phyloP scores from a whole-genome alignment of 495 filamentous ascomycete species.

The Pseudotulostoma volvatum region DNA sequence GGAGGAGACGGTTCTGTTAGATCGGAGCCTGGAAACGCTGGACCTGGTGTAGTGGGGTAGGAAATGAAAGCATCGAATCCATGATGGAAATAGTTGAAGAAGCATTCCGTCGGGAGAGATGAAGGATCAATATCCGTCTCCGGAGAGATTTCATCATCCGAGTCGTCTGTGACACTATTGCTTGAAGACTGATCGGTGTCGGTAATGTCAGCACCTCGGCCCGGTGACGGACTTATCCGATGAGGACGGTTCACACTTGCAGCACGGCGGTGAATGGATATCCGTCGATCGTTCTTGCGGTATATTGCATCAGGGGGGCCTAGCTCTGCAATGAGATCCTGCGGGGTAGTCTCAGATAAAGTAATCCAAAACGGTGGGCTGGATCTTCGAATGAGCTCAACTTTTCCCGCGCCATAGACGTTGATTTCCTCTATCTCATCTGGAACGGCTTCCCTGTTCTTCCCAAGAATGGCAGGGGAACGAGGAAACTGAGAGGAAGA shows the following conservation, averaged over 20 bases:
- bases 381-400: conserved; percentile 56
- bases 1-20: conserved; percentile 18
- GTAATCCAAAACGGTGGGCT: conserved; percentile 46
- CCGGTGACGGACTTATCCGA: conserved; percentile 22
- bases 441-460: conserved; percentile 44
- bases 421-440: conserved; percentile 72
- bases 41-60: conserved; percentile 48
- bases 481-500: conserved; percentile 51
- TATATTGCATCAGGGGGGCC: conserved; percentile 93
- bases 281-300: conserved; percentile 75
- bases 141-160: conserved; percentile 41
- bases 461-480: conserved; percentile 35
- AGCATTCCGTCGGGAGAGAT: conserved; percentile 49
- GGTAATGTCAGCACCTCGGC: conserved; percentile 25
- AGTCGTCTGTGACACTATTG: conserved; percentile 62
- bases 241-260: conserved; percentile 25
- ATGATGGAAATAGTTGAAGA: conserved; percentile 93
- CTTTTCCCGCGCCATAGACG: conserved; percentile 53
- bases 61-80: conserved; percentile 92
- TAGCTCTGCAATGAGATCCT: conserved; percentile 78
- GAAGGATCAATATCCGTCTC: conserved; percentile 19
- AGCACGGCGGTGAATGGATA: conserved; percentile 60
- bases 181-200: conserved; percentile 76
- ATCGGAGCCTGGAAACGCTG: conserved; percentile 38
- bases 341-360: conserved; percentile 68